Percentiles rank a stretch among this genome's conserved stretches.
These are phyloP conservation scores for Camellia oleifera DNA, from an alignment of 179 eudicot species.

Conservation along the genomic window DNA sequence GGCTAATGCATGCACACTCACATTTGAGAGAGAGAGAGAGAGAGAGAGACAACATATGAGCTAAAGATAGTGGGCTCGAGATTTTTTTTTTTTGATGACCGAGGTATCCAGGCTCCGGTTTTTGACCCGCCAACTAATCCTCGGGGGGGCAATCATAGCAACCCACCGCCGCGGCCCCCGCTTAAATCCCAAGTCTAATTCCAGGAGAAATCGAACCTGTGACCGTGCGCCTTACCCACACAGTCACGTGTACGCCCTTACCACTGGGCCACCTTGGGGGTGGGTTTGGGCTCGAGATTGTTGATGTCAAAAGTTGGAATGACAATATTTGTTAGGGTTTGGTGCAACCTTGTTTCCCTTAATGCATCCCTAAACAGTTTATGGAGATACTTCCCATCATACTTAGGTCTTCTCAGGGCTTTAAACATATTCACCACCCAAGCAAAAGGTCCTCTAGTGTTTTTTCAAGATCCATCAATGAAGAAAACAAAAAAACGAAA, in stretches of 20 bases:
- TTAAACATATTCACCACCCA: slow-evolving; percentile 25
- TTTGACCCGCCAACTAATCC: too few species aligned
- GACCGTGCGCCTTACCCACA: too few species aligned
- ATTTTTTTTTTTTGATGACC: not conserved
- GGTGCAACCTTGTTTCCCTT: slow-evolving; percentile 44
- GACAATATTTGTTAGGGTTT: slow-evolving; percentile 61
- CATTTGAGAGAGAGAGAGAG: not conserved
- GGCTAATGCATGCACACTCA: too few species aligned
- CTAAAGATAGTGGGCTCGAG: slow-evolving; percentile 69
- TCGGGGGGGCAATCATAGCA: too few species aligned
- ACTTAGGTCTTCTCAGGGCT: slow-evolving; percentile 52
- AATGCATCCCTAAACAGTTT: slow-evolving; percentile 29
- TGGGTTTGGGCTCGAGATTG: too few species aligned
- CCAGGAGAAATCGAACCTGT: too few species aligned
- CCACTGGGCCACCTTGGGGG: too few species aligned
- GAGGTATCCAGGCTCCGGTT: too few species aligned
- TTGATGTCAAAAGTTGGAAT: slow-evolving; percentile 74
- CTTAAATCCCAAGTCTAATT: too few species aligned
- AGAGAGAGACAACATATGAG: slow-evolving; percentile 20
- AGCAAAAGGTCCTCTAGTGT: slow-evolving; percentile 45
- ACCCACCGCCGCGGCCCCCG: too few species aligned
- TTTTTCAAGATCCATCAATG: not conserved
- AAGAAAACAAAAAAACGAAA: not conserved
- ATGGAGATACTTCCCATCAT: slow-evolving; percentile 63
- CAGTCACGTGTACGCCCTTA: too few species aligned